Evolutionary conservation across 2,329 filamentous ascomycete species (phyloP), one percentile per base, ranked within the genome.

Genomic region (Clonostachys solani): DNA sequence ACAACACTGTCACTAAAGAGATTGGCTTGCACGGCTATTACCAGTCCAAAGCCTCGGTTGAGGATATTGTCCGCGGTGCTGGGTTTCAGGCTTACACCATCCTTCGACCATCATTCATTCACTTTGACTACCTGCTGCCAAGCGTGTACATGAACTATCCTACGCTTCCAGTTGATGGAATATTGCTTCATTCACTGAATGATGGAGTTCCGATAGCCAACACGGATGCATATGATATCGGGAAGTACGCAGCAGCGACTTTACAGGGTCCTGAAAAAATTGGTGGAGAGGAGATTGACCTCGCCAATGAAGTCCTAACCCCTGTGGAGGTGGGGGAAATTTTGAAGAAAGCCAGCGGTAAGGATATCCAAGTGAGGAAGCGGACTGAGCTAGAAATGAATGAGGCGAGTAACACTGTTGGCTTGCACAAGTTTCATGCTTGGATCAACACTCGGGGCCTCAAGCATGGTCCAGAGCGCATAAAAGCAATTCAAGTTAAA

Each of bases 41-140:
- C 46, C 45, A 51, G 23, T 69, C 65, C 43, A 73, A 73, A 54
- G 54, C 60, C 2, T 49, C 52, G 0, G 59, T 71, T 12, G 70
- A 73, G 41, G 57, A 62, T 1, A 47, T 51, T 2, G 60, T 67
- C 2, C 61, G 59, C 9, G 23, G 12, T 2, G 59, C 53, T 15
- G 56, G 53, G 5, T 63, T 66, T 16, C 36, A 38, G 36, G 48
- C 56, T 6, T 66, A 65, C 51, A 66, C 64, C 0, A 64, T 68
- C 42, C 52, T 68, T 12, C 60, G 63, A 2, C 64, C 65, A 0
- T 54, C 52, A 0, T 49, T 62, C 23, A 56, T 66, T 7, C 56
- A 60, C 37, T 41, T 53, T 34, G 61, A 67, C 42, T 62, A 56
- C 49, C 40, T 60, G 9, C 6, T 59, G 3, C 61, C 63, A 1